Evolutionary conservation across 2,329 filamentous ascomycete species (phyloP).

Genomic region (Magnaporthiopsis incrustans): DNA sequence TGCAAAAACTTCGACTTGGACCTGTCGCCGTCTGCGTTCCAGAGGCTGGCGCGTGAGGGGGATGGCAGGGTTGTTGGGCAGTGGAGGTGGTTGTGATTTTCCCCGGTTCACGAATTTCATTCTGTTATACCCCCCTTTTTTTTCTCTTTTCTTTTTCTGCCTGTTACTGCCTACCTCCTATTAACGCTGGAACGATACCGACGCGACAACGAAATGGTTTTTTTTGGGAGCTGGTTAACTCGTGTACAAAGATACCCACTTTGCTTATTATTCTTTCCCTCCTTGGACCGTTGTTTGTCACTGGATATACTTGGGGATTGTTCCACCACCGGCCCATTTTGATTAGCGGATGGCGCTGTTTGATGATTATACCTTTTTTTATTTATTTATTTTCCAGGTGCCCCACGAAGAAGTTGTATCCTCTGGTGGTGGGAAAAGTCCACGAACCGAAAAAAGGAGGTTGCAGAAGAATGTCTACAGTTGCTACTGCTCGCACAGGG

Average conservation of each 20-base stretch:
- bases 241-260: neutral
- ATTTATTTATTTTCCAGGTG: too few species aligned
- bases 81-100: constrained; percentile 25
- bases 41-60: constrained; percentile 33
- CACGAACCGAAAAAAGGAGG: too few species aligned
- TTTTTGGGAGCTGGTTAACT: neutral
- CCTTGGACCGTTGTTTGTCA: too few species aligned
- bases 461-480: neutral
- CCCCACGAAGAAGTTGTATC: too few species aligned
- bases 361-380: too few species aligned
- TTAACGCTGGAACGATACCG: neutral
- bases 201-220: neutral
- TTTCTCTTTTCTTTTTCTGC: too few species aligned
- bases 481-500: neutral
- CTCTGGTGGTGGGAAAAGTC: too few species aligned
- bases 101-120: neutral
- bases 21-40: constrained; percentile 37
- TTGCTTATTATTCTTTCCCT: neutral
- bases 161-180: too few species aligned
- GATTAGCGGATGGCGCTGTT: too few species aligned
- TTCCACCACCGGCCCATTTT: too few species aligned
- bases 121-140: neutral
- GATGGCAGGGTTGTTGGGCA: constrained; percentile 29
- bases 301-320: too few species aligned
- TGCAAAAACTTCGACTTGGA: constrained; percentile 41